Base-by-base conservation (phyloP, 495 filamentous ascomycete species). In the Penicillium steckii region DNA sequence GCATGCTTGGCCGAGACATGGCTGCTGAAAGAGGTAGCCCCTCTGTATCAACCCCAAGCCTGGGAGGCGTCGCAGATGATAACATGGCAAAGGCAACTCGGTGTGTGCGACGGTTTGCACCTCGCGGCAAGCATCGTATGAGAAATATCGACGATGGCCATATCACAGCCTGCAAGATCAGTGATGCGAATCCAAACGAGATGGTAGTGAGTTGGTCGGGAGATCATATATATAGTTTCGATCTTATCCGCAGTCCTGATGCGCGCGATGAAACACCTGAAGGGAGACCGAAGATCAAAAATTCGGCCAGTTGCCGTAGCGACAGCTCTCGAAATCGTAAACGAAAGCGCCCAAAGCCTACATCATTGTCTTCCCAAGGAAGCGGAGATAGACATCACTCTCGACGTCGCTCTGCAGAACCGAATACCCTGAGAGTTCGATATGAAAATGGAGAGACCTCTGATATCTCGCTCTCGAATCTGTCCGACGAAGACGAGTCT, bases 151-250 rank as follows among this genome's bases (percentile, higher is more conserved):
- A 81, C 32, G 81, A 81, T 48, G 80, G 84, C 27, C 86, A 90
- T 53, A 89, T 90, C 61, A 90, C 87, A 1, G 85, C 86, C 8
- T 88, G 85, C 66, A 90, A 89, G 66, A 90, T 90, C 52, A 89
- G 86, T 40, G 86, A 90, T 69, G 84, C 83, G 9, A 82, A 88
- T 48, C 87, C 87, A 3, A 84, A 89, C 49, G 85, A 90, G 51
- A 77, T 90, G 60, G 71, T 90, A 4, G 87, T 82, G 22, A 89
- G 86, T 59, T 90, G 87, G 87, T 88, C 85, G 29, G 86, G 86
- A 12, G 84, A 89, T 52, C 79, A 82, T 46, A 85, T 90, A 53
- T 90, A 90, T 65, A 83, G 82, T 60, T 90, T 90, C 54, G 83
- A 90, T 61, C 68, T 90, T 13, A 68, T 86, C 27, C 73, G 74